phyloP scores from a whole-genome alignment of 495 filamentous ascomycete genomes.

The Annulohypoxylon bovei region DNA sequence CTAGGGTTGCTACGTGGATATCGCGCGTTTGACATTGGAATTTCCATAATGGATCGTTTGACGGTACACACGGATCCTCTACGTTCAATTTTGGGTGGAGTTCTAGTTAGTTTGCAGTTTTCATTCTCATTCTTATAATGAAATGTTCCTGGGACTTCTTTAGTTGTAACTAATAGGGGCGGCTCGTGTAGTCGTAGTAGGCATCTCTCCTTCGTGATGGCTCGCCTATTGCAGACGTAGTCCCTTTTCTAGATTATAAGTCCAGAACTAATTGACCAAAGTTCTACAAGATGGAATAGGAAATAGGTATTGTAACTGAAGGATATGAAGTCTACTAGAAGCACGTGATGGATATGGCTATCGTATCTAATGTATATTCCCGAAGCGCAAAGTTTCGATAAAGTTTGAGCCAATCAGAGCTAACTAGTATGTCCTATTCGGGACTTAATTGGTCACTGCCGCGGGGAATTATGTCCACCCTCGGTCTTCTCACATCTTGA shows the following conservation, averaged over 20 bases:
- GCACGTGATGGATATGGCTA: background rate
- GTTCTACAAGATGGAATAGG: background rate
- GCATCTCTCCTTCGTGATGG: background rate
- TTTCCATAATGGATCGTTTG: background rate
- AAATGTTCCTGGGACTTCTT: background rate
- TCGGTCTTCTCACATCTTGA: background rate
- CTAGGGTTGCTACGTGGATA: background rate
- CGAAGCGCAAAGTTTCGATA: background rate
- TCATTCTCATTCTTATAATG: background rate
- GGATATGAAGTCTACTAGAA: background rate
- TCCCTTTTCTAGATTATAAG: background rate
- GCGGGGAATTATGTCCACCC: background rate
- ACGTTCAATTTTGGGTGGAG: background rate
- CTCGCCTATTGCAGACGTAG: background rate
- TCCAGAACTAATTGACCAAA: background rate
- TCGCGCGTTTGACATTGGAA: background rate
- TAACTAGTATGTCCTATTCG: background rate
- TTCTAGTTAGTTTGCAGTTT: background rate
- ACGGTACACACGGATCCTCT: background rate
- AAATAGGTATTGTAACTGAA: no score
- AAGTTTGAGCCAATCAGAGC: constrained; percentile 5
- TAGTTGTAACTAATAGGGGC: background rate
- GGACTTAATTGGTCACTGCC: constrained; percentile 6
- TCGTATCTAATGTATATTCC: no score
- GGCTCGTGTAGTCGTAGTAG: background rate